Evolutionary conservation across 768 basidiomycete genomes (phyloP).

Genomic region (Rhizopogon vesiculosus): DNA sequence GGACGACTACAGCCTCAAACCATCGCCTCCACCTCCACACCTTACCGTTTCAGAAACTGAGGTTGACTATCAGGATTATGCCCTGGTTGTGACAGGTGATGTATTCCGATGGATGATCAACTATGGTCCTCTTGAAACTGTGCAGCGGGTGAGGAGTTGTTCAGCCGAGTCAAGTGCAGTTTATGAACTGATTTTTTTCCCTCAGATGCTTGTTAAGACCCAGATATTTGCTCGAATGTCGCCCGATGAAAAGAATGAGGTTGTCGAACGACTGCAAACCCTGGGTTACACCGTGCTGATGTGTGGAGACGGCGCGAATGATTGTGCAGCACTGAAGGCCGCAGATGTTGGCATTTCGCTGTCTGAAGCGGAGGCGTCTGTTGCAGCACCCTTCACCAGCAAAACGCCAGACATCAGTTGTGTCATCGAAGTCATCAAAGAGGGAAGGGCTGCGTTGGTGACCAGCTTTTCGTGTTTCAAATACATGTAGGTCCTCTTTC

Average conservation of each 20-base stretch:
- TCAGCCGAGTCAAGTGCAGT: background rate
- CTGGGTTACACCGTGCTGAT: constrained; percentile 96
- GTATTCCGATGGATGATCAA: constrained; percentile 99
- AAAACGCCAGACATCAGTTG: constrained; percentile 93
- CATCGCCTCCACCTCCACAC: constrained; percentile 64
- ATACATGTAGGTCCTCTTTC: constrained; percentile 73
- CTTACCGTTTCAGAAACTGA: constrained; percentile 69
- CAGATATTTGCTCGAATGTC: constrained; percentile 99
- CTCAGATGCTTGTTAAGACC: constrained; percentile 93
- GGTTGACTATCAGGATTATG: constrained; percentile 79
- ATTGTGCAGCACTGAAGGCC: constrained; percentile 96
- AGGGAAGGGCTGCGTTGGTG: constrained; percentile 92
- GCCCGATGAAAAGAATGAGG: constrained; percentile 98
- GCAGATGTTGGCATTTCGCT: constrained; percentile 96
- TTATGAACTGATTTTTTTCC: constrained; percentile 4
- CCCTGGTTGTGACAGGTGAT: constrained; percentile 89
- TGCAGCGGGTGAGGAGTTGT: constrained; percentile 70
- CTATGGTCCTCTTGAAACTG: constrained; percentile 86
- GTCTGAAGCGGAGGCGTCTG: constrained; percentile 97
- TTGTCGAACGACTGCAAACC: constrained; percentile 88
- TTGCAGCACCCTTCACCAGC: constrained; percentile 96
- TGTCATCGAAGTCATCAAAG: constrained; percentile 93
- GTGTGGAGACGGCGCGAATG: constrained; percentile 99
- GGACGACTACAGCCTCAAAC: constrained; percentile 86
- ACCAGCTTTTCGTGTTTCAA: constrained; percentile 99